Evolutionary conservation across 2,329 filamentous ascomycete species (phyloP).

Genomic region (Pseudogymnoascus sp.): DNA sequence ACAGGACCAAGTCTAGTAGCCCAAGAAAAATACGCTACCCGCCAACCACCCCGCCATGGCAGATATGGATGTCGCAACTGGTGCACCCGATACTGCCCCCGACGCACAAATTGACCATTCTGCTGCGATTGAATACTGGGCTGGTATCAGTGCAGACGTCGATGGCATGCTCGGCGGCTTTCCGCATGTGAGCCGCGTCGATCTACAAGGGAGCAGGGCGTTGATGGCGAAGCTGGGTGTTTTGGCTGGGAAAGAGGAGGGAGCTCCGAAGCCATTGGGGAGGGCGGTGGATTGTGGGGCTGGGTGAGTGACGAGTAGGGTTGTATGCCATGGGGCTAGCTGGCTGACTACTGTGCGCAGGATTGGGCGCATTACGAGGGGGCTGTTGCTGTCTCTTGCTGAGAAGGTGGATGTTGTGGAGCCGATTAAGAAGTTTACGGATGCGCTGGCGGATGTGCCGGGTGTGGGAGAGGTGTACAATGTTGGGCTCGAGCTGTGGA

Average conservation of each 20-base stretch:
- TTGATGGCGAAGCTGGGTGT: slow-evolving; percentile 61
- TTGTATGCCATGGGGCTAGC: neutral
- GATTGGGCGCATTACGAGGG: slow-evolving; percentile 75
- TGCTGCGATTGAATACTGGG: slow-evolving; percentile 39
- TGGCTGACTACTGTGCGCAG: slow-evolving; percentile 33
- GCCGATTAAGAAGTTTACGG: slow-evolving; percentile 74
- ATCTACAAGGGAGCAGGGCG: slow-evolving; percentile 60
- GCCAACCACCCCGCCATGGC: neutral
- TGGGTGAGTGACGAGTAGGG: slow-evolving; percentile 24
- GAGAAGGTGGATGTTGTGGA: slow-evolving; percentile 73
- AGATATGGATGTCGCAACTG: neutral
- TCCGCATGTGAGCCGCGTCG: slow-evolving; percentile 59
- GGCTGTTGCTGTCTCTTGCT: slow-evolving; percentile 64
- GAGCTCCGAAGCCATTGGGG: slow-evolving; percentile 13
- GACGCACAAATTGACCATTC: slow-evolving; percentile 26
- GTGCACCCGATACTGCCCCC: slow-evolving; percentile 24
- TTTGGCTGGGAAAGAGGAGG: slow-evolving; percentile 24
- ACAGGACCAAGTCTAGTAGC: neutral
- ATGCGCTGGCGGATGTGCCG: slow-evolving; percentile 45
- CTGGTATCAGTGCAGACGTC: slow-evolving; percentile 41
- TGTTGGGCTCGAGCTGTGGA: slow-evolving; percentile 68
- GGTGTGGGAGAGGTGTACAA: slow-evolving; percentile 60
- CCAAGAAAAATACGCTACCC: neutral
- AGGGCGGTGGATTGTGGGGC: slow-evolving; percentile 32
- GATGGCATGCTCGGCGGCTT: slow-evolving; percentile 76